phyloP scores from a whole-genome alignment of 75 land plant species.

The Pinus tabuliformis region DNA sequence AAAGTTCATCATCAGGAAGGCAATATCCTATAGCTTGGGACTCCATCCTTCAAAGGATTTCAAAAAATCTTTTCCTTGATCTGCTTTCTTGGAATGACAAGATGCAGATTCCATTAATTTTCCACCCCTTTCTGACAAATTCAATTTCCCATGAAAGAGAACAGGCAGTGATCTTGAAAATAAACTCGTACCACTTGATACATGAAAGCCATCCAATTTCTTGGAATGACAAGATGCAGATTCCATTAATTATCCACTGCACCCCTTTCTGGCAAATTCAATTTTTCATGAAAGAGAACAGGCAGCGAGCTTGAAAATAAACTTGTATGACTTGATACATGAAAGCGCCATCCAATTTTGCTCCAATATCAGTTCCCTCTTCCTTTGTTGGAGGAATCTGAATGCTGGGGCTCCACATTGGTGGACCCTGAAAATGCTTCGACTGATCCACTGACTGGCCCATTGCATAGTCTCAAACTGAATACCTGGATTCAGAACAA shows the following conservation, averaged over 20 bases:
- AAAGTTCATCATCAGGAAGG: constrained; percentile 92
- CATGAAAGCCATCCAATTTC: constrained; percentile 3
- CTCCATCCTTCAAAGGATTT: constrained; percentile 33
- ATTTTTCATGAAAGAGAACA: constrained; percentile 14
- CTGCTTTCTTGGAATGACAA: background rate
- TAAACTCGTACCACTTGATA: constrained; percentile 6
- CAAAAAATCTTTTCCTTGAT: constrained; percentile 18
- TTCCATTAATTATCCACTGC: background rate
- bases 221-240: background rate
- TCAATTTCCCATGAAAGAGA: constrained; percentile 14
- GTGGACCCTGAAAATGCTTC: constrained; percentile 2
- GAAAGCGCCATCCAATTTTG: background rate
- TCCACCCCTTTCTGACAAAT: constrained; percentile 9
- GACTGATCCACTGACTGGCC: constrained; percentile 5
- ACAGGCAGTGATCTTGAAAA: constrained; percentile 12
- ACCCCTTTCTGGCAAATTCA: too few species aligned
- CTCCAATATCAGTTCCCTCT: background rate
- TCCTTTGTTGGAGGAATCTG: constrained; percentile 8
- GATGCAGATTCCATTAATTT: background rate
- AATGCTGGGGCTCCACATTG: background rate
- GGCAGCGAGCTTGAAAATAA: constrained; percentile 12
- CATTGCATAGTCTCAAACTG: background rate
- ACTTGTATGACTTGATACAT: constrained; percentile 5
- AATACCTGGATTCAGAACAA: too few species aligned
- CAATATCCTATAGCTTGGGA: constrained; percentile 52